phyloP scores from a whole-genome alignment of 768 basidiomycete genomes.

The Tricholoma flavovirens region DNA sequence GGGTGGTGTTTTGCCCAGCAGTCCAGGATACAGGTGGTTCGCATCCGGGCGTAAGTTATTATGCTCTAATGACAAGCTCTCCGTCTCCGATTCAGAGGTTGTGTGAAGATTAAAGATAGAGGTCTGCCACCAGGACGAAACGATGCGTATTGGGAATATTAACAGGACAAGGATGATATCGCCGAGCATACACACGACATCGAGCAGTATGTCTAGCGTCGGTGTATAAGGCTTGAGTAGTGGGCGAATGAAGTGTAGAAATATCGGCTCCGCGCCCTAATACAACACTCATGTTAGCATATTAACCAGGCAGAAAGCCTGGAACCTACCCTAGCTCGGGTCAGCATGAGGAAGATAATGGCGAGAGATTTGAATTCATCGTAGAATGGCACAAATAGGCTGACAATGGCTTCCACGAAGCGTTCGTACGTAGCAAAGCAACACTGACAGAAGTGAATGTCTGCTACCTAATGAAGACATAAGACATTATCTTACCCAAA shows the following conservation, averaged over 20 bases:
- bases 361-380: conserved; percentile 72
- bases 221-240: conserved; percentile 67
- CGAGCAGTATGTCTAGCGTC: conserved; percentile 60
- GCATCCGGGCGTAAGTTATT: background rate
- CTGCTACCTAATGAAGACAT: conserved; percentile 3
- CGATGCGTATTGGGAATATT: conserved; percentile 33
- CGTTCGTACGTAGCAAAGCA: conserved; percentile 67
- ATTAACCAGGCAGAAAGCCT: background rate
- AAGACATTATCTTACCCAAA: conserved; percentile 56
- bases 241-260: conserved; percentile 75
- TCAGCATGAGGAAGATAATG: conserved; percentile 69
- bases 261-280: conserved; percentile 84
- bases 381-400: conserved; percentile 78
- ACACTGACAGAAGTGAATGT: conserved; percentile 38
- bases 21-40: background rate
- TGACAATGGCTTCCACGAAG: conserved; percentile 55
- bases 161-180: conserved; percentile 50
- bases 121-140: conserved; percentile 31
- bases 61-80: conserved; percentile 1
- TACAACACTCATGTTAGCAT: background rate
- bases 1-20: conserved; percentile 1
- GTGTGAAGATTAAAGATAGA: conserved; percentile 15
- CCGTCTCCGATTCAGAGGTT: conserved; percentile 17
- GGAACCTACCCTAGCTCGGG: conserved; percentile 57
- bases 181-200: conserved; percentile 54